A percentile compares a stretch with the other conserved stretches of the same genome.
phyloP scores from a whole-genome alignment of 192 early-diverging fungal species.

The Coemansia sp. region DNA sequence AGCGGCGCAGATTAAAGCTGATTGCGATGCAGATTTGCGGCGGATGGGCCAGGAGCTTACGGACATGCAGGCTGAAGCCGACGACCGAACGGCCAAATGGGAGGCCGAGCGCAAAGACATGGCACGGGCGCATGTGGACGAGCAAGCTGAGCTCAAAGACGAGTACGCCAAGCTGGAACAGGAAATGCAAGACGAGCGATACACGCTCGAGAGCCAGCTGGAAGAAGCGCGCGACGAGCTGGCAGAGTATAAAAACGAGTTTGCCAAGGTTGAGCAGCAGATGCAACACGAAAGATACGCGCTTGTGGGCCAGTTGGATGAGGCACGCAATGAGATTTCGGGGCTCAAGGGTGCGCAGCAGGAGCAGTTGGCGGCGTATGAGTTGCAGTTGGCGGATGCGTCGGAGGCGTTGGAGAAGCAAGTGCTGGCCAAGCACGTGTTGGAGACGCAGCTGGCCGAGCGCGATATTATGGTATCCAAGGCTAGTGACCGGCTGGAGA shows the following conservation, averaged over 20 bases:
- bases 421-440: neutral
- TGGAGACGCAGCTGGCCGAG: slow-evolving; percentile 20
- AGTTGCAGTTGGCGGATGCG: slow-evolving; percentile 5
- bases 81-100: slow-evolving; percentile 13
- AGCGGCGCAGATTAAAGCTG: slow-evolving; percentile 27
- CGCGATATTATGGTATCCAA: neutral
- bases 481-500: neutral
- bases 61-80: slow-evolving; percentile 12
- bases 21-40: slow-evolving; percentile 32
- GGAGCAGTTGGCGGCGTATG: slow-evolving; percentile 4
- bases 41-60: slow-evolving; percentile 27
- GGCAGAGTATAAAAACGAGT: slow-evolving; percentile 21
- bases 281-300: slow-evolving; percentile 16
- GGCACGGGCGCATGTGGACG: slow-evolving; percentile 18
- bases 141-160: slow-evolving; percentile 19
- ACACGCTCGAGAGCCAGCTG: slow-evolving; percentile 17
- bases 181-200: slow-evolving; percentile 24
- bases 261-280: slow-evolving; percentile 21
- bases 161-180: slow-evolving; percentile 23
- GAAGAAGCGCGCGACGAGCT: slow-evolving; percentile 21
- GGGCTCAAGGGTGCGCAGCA: slow-evolving; percentile 1
- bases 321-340: slow-evolving; percentile 14
- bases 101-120: slow-evolving; percentile 28
- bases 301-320: slow-evolving; percentile 17
- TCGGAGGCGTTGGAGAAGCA: slow-evolving; percentile 11